Evolutionary conservation across 2,329 filamentous ascomycete species (phyloP), one percentile per base, ranked within the genome.

Genomic region (Sclerotinia sclerotiorum): DNA sequence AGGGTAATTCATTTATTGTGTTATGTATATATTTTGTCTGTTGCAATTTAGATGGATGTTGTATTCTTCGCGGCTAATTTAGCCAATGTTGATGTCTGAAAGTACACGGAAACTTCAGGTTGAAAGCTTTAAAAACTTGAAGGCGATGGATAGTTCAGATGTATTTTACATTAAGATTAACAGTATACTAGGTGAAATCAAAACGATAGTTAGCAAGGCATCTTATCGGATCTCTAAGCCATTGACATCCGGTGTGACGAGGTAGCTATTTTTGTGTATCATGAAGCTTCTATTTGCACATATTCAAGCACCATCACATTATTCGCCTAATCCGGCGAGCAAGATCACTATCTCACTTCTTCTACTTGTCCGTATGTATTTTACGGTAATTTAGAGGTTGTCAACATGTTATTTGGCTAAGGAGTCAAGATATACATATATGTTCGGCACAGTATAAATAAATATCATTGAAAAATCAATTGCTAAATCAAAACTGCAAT

Each of bases 1-100:
- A 66, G 52, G 63, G 39, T 48, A 17, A 39, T 66, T 21, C 42
- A 48, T 42, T 58, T 66, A 57, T 49, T 58, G 15, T 58, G 27
- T 60, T 39, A 60, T 35, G 39, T 66, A 49, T 35, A 6, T 60
- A 32, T 39, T 32, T 48, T 27, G 17, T 60, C 19, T 29, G 6
- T 13, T 21, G 42, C 52, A 24, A 44, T 24, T 49, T 60, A 66
- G 63, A 66, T 32, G 17, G 27, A 11, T 19, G 8, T 44, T 29
- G 13, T 13, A 8, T 27, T 24, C 3, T 44, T 29, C 15, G n/a
- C 5, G n/a, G 15, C 19, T 3, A 35, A 15, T 19, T 21, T 24
- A 21, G 21, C 7, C 21, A 24, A 35, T 17, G 1, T 44, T 27
- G 5, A 51, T 11, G 10, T 51, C 21, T 24, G 21, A n/a, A 51